A percentile compares a stretch with the other conserved stretches of the same genome.
These are phyloP conservation scores for Volutella citrinella DNA, from an alignment of 2,329 filamentous ascomycete species.

Conservation along the genomic window DNA sequence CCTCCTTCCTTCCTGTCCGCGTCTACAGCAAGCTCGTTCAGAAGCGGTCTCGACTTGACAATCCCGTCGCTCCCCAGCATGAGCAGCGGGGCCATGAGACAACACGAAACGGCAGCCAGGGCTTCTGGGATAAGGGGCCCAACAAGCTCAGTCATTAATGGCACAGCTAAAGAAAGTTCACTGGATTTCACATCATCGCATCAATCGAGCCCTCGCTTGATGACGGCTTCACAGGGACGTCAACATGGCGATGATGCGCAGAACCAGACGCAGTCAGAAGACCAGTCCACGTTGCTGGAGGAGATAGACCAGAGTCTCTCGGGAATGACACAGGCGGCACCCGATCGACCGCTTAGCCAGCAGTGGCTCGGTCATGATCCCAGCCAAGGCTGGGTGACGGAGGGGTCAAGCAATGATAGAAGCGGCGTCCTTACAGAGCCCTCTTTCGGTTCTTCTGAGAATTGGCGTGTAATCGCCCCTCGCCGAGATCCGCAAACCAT, in stretches of 20 bases:
- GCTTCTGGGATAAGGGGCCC: background rate
- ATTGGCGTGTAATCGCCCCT: slow-evolving; percentile 32
- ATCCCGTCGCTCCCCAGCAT: slow-evolving; percentile 27
- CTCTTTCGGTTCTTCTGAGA: slow-evolving; percentile 36
- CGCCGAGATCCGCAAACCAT: slow-evolving; percentile 26
- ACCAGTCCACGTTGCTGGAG: slow-evolving; percentile 2
- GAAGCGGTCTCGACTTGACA: slow-evolving; percentile 25
- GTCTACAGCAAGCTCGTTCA: slow-evolving; percentile 22
- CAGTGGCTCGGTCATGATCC: slow-evolving; percentile 14
- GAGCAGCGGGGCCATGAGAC: slow-evolving; percentile 20
- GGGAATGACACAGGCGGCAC: slow-evolving; percentile 22
- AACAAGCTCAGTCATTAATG: slow-evolving; percentile 22
- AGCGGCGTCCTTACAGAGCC: slow-evolving; percentile 26
- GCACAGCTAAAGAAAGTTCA: slow-evolving; percentile 32
- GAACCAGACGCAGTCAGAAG: background rate
- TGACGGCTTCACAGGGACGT: slow-evolving; percentile 10
- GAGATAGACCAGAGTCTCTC: slow-evolving; percentile 23
- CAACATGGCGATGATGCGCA: slow-evolving; percentile 3
- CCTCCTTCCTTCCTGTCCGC: slow-evolving; percentile 26
- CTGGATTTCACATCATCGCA: slow-evolving; percentile 29
- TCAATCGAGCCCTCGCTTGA: slow-evolving; percentile 22
- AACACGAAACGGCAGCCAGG: slow-evolving; percentile 13
- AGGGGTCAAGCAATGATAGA: slow-evolving; percentile 17
- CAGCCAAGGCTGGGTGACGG: slow-evolving; percentile 23
- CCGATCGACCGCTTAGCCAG: slow-evolving; percentile 19